phyloP scores from a whole-genome alignment of 139 green algal genomes.

The Yamagishiella unicocca region DNA sequence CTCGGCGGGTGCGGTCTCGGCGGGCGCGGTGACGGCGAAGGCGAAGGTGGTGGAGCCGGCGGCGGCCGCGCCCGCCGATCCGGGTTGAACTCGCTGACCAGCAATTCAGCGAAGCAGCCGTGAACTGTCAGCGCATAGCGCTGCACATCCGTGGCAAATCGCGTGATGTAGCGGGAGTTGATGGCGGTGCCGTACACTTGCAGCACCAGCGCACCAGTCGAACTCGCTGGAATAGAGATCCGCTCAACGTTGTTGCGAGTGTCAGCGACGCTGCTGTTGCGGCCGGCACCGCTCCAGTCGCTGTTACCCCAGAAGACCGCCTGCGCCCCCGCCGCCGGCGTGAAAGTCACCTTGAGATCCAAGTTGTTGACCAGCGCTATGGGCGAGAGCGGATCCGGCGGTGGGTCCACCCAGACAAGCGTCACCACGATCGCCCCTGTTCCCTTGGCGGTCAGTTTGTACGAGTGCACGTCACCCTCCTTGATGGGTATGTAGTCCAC shows the following conservation, averaged over 20 bases:
- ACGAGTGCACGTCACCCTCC: conserved; percentile 56
- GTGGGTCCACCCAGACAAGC: conserved; percentile 78
- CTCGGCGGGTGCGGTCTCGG: background rate
- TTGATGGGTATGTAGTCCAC: conserved; percentile 2
- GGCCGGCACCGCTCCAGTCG: background rate
- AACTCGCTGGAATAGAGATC: conserved; percentile 60
- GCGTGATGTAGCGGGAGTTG: background rate
- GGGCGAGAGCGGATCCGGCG: conserved; percentile 23
- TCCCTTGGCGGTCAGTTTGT: conserved; percentile 71
- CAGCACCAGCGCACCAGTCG: conserved; percentile 61
- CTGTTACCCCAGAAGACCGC: background rate
- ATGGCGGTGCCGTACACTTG: conserved; percentile 27
- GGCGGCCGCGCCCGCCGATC: background rate
- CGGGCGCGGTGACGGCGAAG: too few relatives aligned
- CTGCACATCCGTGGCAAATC: conserved; percentile 49
- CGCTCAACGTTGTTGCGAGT: conserved; percentile 32
- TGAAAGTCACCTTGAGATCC: conserved; percentile 70
- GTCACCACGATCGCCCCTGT: conserved; percentile 72
- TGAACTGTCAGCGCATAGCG: conserved; percentile 80
- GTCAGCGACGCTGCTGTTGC: background rate
- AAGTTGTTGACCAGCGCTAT: conserved; percentile 87
- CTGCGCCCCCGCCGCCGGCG: background rate
- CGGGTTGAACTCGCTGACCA: conserved; percentile 68
- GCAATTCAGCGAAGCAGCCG: conserved; percentile 66
- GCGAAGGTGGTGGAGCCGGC: too few relatives aligned